A percentile compares a stretch with the other conserved stretches of the same genome.
These are phyloP conservation scores for Talaromyces sp. DNA, from an alignment of 2,329 filamentous ascomycete species.

Conservation along the genomic window DNA sequence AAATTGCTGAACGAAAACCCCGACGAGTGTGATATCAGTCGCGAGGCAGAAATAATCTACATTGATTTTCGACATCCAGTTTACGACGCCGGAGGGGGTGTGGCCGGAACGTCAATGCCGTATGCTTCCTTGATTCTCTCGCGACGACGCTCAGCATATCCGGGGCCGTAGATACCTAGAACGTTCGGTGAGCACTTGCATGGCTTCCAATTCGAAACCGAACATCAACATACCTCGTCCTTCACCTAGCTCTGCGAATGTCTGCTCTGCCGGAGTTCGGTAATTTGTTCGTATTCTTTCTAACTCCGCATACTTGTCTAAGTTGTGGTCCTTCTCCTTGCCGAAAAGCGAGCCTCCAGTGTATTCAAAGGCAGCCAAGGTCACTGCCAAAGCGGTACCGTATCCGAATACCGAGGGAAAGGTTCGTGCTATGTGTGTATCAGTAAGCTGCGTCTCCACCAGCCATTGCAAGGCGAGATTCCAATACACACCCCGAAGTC, in stretches of 20 bases:
- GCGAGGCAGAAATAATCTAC: slow-evolving; percentile 26
- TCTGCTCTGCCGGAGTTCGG: slow-evolving; percentile 73
- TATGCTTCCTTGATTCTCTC: slow-evolving; percentile 82
- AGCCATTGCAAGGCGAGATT: background rate
- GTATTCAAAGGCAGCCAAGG: slow-evolving; percentile 64
- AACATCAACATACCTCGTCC: slow-evolving; percentile 64
- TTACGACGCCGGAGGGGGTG: slow-evolving; percentile 44
- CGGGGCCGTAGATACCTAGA: slow-evolving; percentile 72
- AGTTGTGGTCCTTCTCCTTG: slow-evolving; percentile 51
- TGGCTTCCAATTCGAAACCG: background rate
- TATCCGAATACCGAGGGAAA: slow-evolving; percentile 69
- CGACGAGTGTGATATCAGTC: slow-evolving; percentile 8
- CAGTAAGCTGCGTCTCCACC: slow-evolving; percentile 4
- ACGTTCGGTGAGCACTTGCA: slow-evolving; percentile 3
- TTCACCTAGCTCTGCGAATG: slow-evolving; percentile 76
- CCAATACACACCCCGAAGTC: slow-evolving; percentile 61
- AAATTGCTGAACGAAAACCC: slow-evolving; percentile 7
- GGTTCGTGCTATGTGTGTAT: slow-evolving; percentile 50
- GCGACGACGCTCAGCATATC: slow-evolving; percentile 79
- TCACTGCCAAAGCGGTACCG: slow-evolving; percentile 56
- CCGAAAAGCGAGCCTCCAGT: slow-evolving; percentile 61
- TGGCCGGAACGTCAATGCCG: slow-evolving; percentile 74
- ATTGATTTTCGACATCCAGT: slow-evolving; percentile 23
- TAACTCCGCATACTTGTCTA: slow-evolving; percentile 73
- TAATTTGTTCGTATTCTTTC: slow-evolving; percentile 69